phyloP scores from a whole-genome alignment of 2,329 filamentous ascomycete genomes.

The Fusarium sacchari region DNA sequence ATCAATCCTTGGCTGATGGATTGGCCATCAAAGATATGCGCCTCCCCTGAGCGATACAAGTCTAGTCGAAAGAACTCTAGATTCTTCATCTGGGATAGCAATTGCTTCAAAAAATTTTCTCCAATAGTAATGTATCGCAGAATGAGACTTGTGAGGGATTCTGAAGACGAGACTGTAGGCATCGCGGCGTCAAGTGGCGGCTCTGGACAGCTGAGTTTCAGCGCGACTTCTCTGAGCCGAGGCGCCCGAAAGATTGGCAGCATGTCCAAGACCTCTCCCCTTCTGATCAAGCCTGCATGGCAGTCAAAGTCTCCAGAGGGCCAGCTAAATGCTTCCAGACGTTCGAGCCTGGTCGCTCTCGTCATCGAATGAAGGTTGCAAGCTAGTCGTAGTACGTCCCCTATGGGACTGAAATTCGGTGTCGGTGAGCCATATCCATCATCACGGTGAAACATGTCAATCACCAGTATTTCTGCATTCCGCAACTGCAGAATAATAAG shows the following conservation, averaged over 20 bases:
- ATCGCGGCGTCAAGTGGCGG: not conserved
- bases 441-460: not conserved
- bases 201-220: not conserved
- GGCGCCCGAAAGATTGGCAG: not conserved
- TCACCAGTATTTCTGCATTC: not conserved
- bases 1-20: not conserved
- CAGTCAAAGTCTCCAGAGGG: not conserved
- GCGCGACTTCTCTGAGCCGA: not conserved
- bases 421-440: not conserved
- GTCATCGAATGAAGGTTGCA: not conserved
- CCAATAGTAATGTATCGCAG: not conserved
- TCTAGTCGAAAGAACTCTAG: not conserved
- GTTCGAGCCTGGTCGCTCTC: not conserved
- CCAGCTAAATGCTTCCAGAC: not conserved
- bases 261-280: not conserved
- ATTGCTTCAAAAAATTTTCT: not conserved
- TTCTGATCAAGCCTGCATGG: not conserved
- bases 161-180: not conserved
- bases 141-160: not conserved
- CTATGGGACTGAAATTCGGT: not conserved
- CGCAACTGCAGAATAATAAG: not conserved
- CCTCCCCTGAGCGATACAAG: not conserved
- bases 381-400: not conserved
- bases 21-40: not conserved
- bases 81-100: not conserved